phyloP scores from a whole-genome alignment of 2,329 filamentous ascomycete species.

The Cercospora canescens region DNA sequence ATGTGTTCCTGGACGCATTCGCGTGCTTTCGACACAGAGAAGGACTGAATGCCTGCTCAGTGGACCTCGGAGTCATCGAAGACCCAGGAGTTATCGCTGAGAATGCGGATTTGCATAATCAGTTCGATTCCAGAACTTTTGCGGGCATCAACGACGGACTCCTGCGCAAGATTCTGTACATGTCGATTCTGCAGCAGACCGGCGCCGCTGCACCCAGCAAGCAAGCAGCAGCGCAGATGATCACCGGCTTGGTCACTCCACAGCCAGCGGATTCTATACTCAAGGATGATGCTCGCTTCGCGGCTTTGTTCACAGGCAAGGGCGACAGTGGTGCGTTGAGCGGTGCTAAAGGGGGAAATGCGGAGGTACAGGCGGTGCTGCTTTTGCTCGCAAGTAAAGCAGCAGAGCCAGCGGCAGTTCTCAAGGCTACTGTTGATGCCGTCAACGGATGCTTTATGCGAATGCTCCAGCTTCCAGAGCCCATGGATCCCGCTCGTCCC shows the following conservation, averaged over 20 bases:
- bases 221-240: neutral
- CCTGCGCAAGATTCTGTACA: neutral
- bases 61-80: conserved; percentile 33
- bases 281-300: neutral
- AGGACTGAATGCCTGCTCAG: conserved; percentile 23
- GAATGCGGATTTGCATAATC: neutral
- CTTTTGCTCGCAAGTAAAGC: neutral
- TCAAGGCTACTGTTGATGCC: neutral
- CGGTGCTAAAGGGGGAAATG: too few relatives aligned
- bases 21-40: conserved; percentile 24
- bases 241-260: neutral
- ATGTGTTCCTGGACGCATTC: conserved; percentile 27
- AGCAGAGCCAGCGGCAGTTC: neutral
- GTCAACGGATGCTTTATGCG: neutral
- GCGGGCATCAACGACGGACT: neutral
- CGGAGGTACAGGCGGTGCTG: too few relatives aligned
- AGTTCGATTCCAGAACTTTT: neutral
- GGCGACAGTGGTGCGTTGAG: neutral
- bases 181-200: neutral
- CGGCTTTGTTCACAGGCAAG: neutral
- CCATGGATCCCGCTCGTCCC: neutral
- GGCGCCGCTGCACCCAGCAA: neutral
- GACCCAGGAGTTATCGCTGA: conserved; percentile 28
- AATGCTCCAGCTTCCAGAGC: neutral
- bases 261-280: neutral